Conservation (phyloP, 495 filamentous ascomycete genomes). For the Viridothelium virens region DNA sequence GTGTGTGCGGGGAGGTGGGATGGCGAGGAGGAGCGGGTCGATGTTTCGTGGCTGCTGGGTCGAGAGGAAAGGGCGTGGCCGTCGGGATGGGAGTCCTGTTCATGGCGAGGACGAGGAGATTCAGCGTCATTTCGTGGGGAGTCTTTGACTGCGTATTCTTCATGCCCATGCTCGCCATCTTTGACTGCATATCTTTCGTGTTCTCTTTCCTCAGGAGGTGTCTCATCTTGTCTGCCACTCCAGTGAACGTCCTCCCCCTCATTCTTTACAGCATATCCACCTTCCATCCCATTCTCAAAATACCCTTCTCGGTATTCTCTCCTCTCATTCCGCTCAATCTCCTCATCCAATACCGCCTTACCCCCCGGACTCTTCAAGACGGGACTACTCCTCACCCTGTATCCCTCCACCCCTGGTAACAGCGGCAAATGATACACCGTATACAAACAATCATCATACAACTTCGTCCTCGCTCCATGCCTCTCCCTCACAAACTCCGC, state of each 20-base stretch:
- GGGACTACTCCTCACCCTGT: constrained; percentile 78
- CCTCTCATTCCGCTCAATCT: constrained; percentile 89
- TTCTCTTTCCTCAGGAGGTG: constrained; percentile 35
- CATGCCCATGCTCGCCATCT: neutral
- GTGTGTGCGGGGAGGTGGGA: constrained; percentile 15
- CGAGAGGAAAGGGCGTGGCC: constrained; percentile 10
- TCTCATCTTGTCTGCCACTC: constrained; percentile 27
- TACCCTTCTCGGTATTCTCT: constrained; percentile 88
- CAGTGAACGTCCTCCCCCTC: constrained; percentile 33
- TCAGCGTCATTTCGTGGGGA: constrained; percentile 13
- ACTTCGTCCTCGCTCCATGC: constrained; percentile 89
- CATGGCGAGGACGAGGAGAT: neutral
- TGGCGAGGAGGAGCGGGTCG: constrained; percentile 11
- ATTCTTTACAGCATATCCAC: constrained; percentile 27
- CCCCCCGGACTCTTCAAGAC: constrained; percentile 87
- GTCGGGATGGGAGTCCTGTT: neutral
- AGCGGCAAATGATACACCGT: constrained; percentile 89
- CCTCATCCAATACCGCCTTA: constrained; percentile 85
- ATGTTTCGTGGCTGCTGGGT: constrained; percentile 13
- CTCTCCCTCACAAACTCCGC: constrained; percentile 79
- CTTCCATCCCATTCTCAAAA: constrained; percentile 47
- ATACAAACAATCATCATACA: constrained; percentile 99
- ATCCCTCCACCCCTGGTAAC: constrained; percentile 76
- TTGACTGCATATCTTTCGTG: constrained; percentile 6
- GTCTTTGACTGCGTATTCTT: constrained; percentile 9